phyloP scores from a whole-genome alignment of 2,329 filamentous ascomycete species.

The Aspergillus sp. region DNA sequence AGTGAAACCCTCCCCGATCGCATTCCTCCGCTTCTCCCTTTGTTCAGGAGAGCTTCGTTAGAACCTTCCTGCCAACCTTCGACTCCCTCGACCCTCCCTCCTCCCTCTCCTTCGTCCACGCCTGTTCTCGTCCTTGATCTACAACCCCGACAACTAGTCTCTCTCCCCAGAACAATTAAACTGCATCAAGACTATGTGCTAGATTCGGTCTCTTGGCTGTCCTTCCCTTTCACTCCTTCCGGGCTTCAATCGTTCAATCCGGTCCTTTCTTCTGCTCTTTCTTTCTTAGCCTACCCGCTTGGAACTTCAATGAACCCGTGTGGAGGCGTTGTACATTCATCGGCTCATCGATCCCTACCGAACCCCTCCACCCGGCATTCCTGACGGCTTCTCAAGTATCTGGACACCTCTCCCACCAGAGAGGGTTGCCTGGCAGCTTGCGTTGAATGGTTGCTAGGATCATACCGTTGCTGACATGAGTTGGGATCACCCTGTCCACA shows the following conservation, averaged over 20 bases:
- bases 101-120: slow-evolving; percentile 4
- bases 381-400: slow-evolving; percentile 21
- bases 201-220: background rate
- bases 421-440: slow-evolving; percentile 36
- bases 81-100: slow-evolving; percentile 12
- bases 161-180: background rate
- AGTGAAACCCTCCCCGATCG: slow-evolving; percentile 7
- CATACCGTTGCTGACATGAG: slow-evolving; percentile 44
- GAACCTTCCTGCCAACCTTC: slow-evolving; percentile 16
- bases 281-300: background rate
- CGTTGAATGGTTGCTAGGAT: slow-evolving; percentile 41
- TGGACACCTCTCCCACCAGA: slow-evolving; percentile 20
- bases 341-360: slow-evolving; percentile 21
- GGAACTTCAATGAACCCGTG: slow-evolving; percentile 25
- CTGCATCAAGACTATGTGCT: slow-evolving; percentile 9
- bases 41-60: slow-evolving; percentile 17
- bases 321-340: slow-evolving; percentile 21
- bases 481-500: slow-evolving; percentile 48
- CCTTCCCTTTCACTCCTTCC: background rate
- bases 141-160: background rate
- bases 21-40: slow-evolving; percentile 22
- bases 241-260: background rate
- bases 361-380: slow-evolving; percentile 30
- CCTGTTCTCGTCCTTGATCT: slow-evolving; percentile 7
- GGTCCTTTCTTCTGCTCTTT: background rate